Conservation (phyloP, 73 alveolate genomes). For the Effrenium voratum region DNA sequence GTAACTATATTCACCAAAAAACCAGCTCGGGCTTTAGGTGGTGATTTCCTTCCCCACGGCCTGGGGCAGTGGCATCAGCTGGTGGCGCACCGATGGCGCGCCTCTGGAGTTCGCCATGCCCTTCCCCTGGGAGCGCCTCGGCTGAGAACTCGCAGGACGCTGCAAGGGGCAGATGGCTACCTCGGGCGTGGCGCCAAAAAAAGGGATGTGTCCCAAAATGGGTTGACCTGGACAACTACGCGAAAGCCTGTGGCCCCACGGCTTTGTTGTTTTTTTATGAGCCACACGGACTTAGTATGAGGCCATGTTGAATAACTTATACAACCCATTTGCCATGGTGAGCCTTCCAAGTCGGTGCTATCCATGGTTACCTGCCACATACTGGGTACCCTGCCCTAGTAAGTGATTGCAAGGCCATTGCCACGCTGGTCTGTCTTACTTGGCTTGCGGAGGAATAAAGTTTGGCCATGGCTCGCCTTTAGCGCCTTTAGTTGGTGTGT, state of each 20-base stretch:
- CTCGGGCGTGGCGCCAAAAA: not conserved
- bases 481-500: not conserved
- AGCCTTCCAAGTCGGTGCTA: too few relatives aligned
- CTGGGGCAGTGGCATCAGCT: constrained; percentile 30
- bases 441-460: not conserved
- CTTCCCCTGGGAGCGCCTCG: not conserved
- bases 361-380: not conserved
- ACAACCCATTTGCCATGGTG: too few relatives aligned
- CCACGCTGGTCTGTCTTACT: not conserved
- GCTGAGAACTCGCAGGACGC: not conserved
- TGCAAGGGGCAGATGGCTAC: not conserved
- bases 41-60: constrained; percentile 21
- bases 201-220: not conserved
- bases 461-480: not conserved
- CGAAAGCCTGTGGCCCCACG: not conserved
- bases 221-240: not conserved
- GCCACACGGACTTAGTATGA: not conserved
- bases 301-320: not conserved
- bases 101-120: constrained; percentile 36
- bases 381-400: not conserved
- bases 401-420: not conserved
- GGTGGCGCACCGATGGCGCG: constrained; percentile 53
- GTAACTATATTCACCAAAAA: too few relatives aligned
- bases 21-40: constrained; percentile 8
- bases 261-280: not conserved